Evolutionary conservation across 257 asterid species (phyloP).

Genomic region (Jaltomata sinuosa): DNA sequence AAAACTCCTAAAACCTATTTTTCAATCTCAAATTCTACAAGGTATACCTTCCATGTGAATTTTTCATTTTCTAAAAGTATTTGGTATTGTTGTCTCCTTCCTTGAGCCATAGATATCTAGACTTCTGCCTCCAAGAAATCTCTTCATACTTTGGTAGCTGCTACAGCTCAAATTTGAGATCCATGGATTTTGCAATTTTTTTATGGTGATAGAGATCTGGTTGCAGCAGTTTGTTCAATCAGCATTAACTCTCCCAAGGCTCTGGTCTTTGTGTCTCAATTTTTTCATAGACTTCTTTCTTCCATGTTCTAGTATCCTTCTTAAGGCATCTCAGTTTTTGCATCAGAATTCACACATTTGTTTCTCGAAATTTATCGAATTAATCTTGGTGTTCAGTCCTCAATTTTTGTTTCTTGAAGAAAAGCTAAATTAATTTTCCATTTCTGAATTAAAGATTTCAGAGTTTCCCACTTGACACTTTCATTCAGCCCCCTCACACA

Average conservation of each 20-base stretch:
- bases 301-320: not conserved
- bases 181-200: not conserved
- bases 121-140: not conserved
- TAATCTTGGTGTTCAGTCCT: not conserved
- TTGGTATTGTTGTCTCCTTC: not conserved
- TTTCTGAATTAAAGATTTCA: not conserved
- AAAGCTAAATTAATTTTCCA: not conserved
- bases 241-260: not conserved
- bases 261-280: not conserved
- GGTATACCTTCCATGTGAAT: not conserved
- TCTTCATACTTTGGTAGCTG: not conserved
- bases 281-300: not conserved
- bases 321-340: not conserved
- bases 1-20: not conserved
- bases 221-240: not conserved
- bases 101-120: not conserved
- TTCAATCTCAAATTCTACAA: not conserved
- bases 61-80: not conserved
- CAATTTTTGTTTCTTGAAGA: not conserved
- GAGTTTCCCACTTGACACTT: not conserved
- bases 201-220: not conserved
- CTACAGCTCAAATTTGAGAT: not conserved
- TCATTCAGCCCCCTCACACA: not conserved
- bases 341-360: not conserved
- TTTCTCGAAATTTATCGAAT: not conserved